Conservation (phyloP, 1,284 basidiomycete genomes). For the Agaricales sp. region DNA sequence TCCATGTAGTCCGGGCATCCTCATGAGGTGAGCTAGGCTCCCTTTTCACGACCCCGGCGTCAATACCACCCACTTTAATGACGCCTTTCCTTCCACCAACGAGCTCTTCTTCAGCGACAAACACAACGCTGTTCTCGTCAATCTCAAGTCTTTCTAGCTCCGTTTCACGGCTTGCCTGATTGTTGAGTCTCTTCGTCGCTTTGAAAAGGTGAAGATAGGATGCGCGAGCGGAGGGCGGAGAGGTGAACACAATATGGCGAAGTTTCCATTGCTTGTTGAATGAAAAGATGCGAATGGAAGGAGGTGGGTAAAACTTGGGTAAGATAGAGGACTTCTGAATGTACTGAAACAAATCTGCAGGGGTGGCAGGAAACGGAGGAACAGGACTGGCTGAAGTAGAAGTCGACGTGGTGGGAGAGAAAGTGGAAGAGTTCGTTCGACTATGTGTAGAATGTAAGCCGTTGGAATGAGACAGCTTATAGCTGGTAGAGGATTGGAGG, state of each 20-base stretch:
- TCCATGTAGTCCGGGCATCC: slow-evolving; percentile 49
- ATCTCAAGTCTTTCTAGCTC: slow-evolving; percentile 67
- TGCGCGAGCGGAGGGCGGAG: slow-evolving; percentile 26
- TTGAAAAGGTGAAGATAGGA: slow-evolving; percentile 70
- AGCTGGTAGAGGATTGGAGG: slow-evolving; percentile 8
- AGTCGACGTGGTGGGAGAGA: slow-evolving; percentile 14
- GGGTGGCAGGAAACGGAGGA: slow-evolving; percentile 51
- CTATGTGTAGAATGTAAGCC: slow-evolving; percentile 26
- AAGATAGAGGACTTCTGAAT: slow-evolving; percentile 39
- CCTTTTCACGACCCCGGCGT: slow-evolving; percentile 39
- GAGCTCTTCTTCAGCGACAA: slow-evolving; percentile 53
- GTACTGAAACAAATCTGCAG: slow-evolving; percentile 37
- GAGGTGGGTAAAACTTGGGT: slow-evolving; percentile 56
- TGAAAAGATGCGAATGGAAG: slow-evolving; percentile 58
- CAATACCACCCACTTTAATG: slow-evolving; percentile 54
- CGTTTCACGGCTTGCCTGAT: slow-evolving; percentile 36
- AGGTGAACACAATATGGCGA: slow-evolving; percentile 53
- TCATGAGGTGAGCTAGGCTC: slow-evolving; percentile 33
- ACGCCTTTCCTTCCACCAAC: slow-evolving; percentile 52
- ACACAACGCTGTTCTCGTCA: slow-evolving; percentile 63
- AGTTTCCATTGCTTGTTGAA: slow-evolving; percentile 64
- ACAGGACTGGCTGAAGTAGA: slow-evolving; percentile 15
- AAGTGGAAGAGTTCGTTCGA: slow-evolving; percentile 23
- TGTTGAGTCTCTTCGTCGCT: slow-evolving; percentile 16
- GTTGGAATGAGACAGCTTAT: slow-evolving; percentile 18